Base-by-base conservation (phyloP, 2,329 filamentous ascomycete genomes). In the Dothiorella sarmentorum region DNA sequence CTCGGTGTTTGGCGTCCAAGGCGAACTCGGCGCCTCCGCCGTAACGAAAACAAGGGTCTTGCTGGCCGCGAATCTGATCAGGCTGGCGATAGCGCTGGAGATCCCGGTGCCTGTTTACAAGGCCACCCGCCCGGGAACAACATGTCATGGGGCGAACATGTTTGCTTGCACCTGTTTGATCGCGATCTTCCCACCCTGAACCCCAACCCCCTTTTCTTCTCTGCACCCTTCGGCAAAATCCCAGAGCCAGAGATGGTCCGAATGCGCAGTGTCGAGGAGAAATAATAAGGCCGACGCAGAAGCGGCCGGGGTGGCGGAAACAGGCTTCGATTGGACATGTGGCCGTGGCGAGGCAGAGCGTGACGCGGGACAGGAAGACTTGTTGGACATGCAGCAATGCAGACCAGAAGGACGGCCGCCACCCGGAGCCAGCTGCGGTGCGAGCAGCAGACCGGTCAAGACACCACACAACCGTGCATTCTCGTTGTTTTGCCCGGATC, bases 11-110 rank as follows among this genome's bases (percentile, higher is more conserved):
- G 49, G 49, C 45, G 45, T 20, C 45, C 27, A 37, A 29, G 45
- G n/a, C n/a, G n/a, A n/a, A 51, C 49, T 53, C 49, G 49, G 22
- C 35, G 35, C 33, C 33, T 38, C 33, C 49, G 49, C 49, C 13
- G 24, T 53, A 53, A n/a, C n/a, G n/a, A n/a, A n/a, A 35, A 40
- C 49, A 38, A 53, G 49, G 49, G 49, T 53, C 33, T 53, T 53
- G 49, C 49, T 38, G 49, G 49, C n/a, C 49, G 49, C 49, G 49
- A 53, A 53, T 53, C 49, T 53, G 49, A 40, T 53, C 49, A 29
- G 33, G 35, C 31, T 53, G 33, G 47, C 49, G 49, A 53, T 53
- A 53, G 49, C 33, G 49, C 49, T 53, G 49, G 35, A 53, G 49
- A 53, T 53, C 49, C 49, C 49, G 35, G 35, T 40, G 49, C 33